Percentiles rank a stretch among this genome's conserved stretches.
These are phyloP conservation scores for Diaporthe ampelina DNA, from an alignment of 2,329 filamentous ascomycete species.

Conservation along the genomic window DNA sequence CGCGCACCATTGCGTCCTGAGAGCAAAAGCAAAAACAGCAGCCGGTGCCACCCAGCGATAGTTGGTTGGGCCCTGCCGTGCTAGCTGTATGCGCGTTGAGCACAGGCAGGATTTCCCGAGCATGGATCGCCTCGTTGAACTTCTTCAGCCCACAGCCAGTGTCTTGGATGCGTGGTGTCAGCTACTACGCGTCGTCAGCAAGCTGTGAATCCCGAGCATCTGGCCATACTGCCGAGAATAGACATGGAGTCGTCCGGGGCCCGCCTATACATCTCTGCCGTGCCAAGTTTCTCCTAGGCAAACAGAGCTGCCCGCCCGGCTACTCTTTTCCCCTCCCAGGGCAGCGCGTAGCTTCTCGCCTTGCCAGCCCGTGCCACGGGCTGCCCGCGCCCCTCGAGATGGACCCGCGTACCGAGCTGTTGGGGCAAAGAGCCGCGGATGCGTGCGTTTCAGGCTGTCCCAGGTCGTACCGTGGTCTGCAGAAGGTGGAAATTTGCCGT, in stretches of 20 bases:
- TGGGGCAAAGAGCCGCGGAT: conserved; percentile 28
- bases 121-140: conserved; percentile 3
- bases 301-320: conserved; percentile 4
- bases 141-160: conserved; percentile 13
- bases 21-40: background rate
- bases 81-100: conserved; percentile 2
- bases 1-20: conserved; percentile 7
- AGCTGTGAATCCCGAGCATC: conserved; percentile 19
- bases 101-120: conserved; percentile 17
- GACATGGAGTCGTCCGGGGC: conserved; percentile 3
- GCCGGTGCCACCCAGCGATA: background rate
- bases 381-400: conserved; percentile 14
- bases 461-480: conserved; percentile 39
- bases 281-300: background rate
- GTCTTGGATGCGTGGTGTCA: conserved; percentile 20
- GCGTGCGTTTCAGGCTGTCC: conserved; percentile 27
- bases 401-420: conserved; percentile 6
- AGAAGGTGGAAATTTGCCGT: conserved; percentile 36
- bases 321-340: background rate
- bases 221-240: conserved; percentile 1
- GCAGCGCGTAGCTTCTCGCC: conserved; percentile 14
- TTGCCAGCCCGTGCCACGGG: conserved; percentile 23
- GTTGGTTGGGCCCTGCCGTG: background rate
- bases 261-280: background rate
- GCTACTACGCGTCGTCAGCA: conserved; percentile 18